Percentiles rank a stretch among this genome's conserved stretches.
phyloP scores from a whole-genome alignment of 192 early-diverging fungal genomes.

The Gaertneriomyces semiglobifer region DNA sequence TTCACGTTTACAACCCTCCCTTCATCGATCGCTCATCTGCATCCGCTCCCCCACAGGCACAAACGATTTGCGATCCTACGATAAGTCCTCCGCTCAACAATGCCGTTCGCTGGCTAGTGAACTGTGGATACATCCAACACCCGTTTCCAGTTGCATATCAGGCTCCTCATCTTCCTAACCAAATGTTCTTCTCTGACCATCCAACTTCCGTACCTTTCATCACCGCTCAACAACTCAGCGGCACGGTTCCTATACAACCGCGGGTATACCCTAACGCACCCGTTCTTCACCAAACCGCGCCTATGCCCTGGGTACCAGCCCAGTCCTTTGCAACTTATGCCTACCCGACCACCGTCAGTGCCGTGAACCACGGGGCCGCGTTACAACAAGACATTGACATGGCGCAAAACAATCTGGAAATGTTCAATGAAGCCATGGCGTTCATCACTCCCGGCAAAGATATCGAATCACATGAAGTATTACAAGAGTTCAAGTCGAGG shows the following conservation, averaged over 20 bases:
- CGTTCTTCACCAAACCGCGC: background rate
- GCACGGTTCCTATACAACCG: background rate
- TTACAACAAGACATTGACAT: background rate
- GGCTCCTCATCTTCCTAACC: background rate
- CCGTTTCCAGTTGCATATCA: background rate
- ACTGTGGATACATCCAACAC: background rate
- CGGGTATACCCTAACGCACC: constrained; percentile 1
- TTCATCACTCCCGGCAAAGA: background rate
- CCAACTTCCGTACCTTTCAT: background rate
- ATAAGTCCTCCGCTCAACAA: background rate
- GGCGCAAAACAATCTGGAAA: constrained; percentile 1
- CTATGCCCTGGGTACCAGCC: too few relatives aligned
- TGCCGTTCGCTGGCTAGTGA: constrained; percentile 1
- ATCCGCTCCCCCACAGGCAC: background rate
- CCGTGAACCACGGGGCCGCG: background rate
- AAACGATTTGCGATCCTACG: background rate
- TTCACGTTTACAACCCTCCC: background rate
- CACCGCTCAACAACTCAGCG: background rate
- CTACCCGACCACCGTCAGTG: background rate
- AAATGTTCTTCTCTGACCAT: too few relatives aligned
- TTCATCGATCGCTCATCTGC: background rate
- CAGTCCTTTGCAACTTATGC: too few relatives aligned
- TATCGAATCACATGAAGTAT: background rate
- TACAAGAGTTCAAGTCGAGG: too few relatives aligned
- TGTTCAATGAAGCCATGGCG: background rate